Evolutionary conservation across 1,284 basidiomycete genomes (phyloP).

Genomic region (Sporisorium scitamineum): DNA sequence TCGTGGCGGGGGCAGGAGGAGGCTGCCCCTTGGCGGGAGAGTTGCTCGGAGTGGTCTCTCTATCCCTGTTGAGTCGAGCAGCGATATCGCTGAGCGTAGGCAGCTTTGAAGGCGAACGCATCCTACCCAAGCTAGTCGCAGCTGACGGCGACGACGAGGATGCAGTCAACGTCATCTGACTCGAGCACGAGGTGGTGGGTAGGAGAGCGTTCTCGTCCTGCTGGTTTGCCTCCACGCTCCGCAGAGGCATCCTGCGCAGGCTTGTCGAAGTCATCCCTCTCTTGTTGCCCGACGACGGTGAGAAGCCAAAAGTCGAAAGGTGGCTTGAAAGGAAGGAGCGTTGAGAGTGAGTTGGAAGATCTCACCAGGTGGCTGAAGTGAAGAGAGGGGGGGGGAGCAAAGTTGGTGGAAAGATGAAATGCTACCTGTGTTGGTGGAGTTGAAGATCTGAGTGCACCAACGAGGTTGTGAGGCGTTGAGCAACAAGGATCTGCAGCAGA

Average conservation of each 20-base stretch:
- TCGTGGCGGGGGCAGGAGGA: background rate
- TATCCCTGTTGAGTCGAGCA: slow-evolving; percentile 45
- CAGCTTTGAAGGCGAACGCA: slow-evolving; percentile 37
- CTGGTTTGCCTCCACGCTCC: slow-evolving; percentile 9
- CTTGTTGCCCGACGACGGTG: background rate
- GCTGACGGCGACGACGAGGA: slow-evolving; percentile 6
- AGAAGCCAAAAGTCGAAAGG: too few species aligned
- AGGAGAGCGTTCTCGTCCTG: slow-evolving; percentile 34
- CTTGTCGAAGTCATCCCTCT: slow-evolving; percentile 26
- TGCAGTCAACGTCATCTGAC: background rate
- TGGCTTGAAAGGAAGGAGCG: background rate
- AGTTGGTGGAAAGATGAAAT: background rate
- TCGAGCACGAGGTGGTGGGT: slow-evolving; percentile 8
- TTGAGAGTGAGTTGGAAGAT: too few species aligned
- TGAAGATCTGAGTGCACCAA: too few species aligned
- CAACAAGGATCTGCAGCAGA: background rate
- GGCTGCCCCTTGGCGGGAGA: slow-evolving; percentile 33
- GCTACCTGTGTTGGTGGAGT: background rate
- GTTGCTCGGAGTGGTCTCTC: slow-evolving; percentile 10
- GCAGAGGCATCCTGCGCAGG: slow-evolving; percentile 24
- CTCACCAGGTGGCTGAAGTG: background rate
- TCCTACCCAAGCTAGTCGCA: background rate
- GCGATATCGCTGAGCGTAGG: slow-evolving; percentile 58
- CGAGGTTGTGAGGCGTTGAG: slow-evolving; percentile 1
- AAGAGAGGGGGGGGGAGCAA: background rate